phyloP scores from a whole-genome alignment of 768 basidiomycete genomes.

The Mycena sanguinolenta region DNA sequence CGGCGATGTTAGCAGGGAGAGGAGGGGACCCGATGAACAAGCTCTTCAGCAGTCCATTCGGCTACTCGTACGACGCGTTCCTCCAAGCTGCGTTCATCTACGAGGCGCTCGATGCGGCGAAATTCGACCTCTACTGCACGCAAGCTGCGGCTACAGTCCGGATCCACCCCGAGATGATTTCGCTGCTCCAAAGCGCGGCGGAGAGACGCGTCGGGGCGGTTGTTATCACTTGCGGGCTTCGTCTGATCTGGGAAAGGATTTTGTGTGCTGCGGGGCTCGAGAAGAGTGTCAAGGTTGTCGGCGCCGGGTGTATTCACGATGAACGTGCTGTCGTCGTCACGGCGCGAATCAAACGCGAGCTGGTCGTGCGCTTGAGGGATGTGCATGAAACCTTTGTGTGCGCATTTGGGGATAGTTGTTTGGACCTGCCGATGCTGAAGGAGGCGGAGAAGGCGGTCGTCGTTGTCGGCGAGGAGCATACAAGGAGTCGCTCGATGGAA shows the following conservation, averaged over 20 bases:
- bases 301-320: constrained; percentile 35
- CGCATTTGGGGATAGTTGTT: constrained; percentile 42
- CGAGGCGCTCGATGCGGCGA: constrained; percentile 31
- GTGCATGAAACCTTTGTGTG: constrained; percentile 37
- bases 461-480: constrained; percentile 40
- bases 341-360: constrained; percentile 31
- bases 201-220: constrained; percentile 5
- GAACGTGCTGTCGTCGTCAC: constrained; percentile 41
- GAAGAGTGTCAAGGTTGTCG: constrained; percentile 1
- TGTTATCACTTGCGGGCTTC: constrained; percentile 7
- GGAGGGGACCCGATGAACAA: constrained; percentile 38
- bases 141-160: constrained; percentile 27
- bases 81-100: constrained; percentile 41
- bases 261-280: not conserved
- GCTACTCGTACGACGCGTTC: constrained; percentile 42
- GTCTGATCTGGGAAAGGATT: constrained; percentile 4
- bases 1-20: not conserved
- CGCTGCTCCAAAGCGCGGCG: not conserved
- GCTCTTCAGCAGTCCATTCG: constrained; percentile 40
- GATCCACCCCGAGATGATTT: constrained; percentile 1
- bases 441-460: constrained; percentile 40
- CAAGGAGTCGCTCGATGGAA: constrained; percentile 41
- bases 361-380: constrained; percentile 38
- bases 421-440: constrained; percentile 43
- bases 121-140: constrained; percentile 37